Conservation (phyloP, 495 filamentous ascomycete species). For the Halenospora varia region DNA sequence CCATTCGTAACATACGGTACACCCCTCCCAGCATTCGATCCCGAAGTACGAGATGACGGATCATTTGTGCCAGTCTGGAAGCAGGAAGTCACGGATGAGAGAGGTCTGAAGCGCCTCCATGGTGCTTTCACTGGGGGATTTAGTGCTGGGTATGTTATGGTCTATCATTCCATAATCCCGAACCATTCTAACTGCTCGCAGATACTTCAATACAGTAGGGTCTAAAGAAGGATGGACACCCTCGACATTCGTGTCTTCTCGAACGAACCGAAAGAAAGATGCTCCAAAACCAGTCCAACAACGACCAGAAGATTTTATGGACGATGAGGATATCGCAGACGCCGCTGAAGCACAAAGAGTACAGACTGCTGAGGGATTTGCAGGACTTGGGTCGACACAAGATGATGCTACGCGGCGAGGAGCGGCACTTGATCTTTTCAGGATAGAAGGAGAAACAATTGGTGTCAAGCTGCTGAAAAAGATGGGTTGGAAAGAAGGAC, state of each 20-base stretch:
- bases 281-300: conserved; percentile 46
- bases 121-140: conserved; percentile 97
- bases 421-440: conserved; percentile 70
- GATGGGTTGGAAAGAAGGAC: conserved; percentile 96
- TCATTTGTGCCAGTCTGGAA: conserved; percentile 95
- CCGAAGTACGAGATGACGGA: conserved; percentile 80
- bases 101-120: conserved; percentile 85
- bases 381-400: conserved; percentile 70
- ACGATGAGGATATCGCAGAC: conserved; percentile 92
- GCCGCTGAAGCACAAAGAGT: conserved; percentile 71
- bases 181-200: conserved; percentile 30
- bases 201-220: conserved; percentile 96
- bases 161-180: neutral
- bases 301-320: conserved; percentile 92
- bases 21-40: conserved; percentile 75
- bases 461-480: conserved; percentile 80
- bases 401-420: conserved; percentile 48
- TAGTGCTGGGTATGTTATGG: conserved; percentile 87
- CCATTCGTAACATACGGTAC: conserved; percentile 84
- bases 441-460: conserved; percentile 76
- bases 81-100: conserved; percentile 93
- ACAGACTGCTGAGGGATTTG: conserved; percentile 66
- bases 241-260: conserved; percentile 85
- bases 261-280: conserved; percentile 72
- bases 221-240: conserved; percentile 98